Percentiles rank a stretch among this genome's conserved stretches.
Conservation (phyloP, 352 stramenopile species). For the Globisporangium rhizosaccharum region DNA sequence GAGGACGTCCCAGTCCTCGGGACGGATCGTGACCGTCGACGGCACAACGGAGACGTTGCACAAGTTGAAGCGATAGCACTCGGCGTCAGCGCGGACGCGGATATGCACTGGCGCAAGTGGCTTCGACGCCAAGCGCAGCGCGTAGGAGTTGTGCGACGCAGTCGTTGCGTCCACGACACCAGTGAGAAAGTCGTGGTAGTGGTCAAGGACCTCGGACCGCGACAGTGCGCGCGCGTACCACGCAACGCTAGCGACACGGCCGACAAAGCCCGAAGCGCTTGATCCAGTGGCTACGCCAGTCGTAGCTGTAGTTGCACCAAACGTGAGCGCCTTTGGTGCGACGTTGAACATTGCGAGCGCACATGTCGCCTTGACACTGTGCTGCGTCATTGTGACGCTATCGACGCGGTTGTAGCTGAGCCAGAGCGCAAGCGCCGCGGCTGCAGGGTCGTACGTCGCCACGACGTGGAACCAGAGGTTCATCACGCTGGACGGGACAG, state of each 20-base stretch:
- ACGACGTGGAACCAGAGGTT: constrained; percentile 46
- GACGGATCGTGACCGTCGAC: constrained; percentile 28
- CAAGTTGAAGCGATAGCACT: constrained; percentile 70
- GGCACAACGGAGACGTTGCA: constrained; percentile 58
- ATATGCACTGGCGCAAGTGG: constrained; percentile 45
- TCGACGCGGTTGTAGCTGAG: constrained; percentile 18
- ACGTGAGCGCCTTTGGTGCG: constrained; percentile 25
- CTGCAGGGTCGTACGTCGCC: constrained; percentile 45
- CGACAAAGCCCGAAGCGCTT: constrained; percentile 25
- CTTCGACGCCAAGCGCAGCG: constrained; percentile 35
- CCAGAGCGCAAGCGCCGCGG: constrained; percentile 33
- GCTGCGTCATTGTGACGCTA: constrained; percentile 9
- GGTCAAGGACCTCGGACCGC: constrained; percentile 39
- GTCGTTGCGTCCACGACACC: constrained; percentile 16
- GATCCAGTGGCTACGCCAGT: not conserved
- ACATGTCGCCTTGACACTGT: constrained; percentile 19
- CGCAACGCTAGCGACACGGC: constrained; percentile 35
- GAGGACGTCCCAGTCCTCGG: constrained; percentile 36
- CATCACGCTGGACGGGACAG: not conserved
- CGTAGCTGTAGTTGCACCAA: constrained; percentile 18
- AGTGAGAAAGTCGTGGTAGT: constrained; percentile 62
- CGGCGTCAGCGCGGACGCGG: constrained; percentile 34
- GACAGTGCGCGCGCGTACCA: constrained; percentile 49
- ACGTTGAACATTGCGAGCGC: constrained; percentile 34
- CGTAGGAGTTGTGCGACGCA: constrained; percentile 45